These are phyloP conservation scores for Leccinum uliginosum DNA, from an alignment of 768 basidiomycete species.

Conservation along the genomic window DNA sequence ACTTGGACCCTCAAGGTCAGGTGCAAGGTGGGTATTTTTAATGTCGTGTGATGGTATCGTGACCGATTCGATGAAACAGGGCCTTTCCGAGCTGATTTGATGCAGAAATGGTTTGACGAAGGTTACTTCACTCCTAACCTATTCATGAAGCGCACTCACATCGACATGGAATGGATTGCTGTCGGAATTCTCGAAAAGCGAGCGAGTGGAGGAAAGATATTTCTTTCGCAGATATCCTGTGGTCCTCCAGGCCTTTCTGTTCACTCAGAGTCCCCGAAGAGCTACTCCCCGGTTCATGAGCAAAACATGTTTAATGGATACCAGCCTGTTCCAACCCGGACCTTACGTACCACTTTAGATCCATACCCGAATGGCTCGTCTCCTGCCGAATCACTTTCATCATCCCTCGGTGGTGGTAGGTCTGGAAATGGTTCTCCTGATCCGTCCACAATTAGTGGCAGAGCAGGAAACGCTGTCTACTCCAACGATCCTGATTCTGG, in stretches of 20 bases:
- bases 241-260: conserved; percentile 54
- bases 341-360: conserved; percentile 64
- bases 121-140: conserved; percentile 84
- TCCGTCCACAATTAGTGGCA: conserved; percentile 50
- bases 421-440: conserved; percentile 71
- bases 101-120: conserved; percentile 94
- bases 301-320: conserved; percentile 43
- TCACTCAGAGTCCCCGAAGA: conserved; percentile 47
- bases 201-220: conserved; percentile 54
- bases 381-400: conserved; percentile 66
- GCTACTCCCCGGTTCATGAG: conserved; percentile 37
- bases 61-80: conserved; percentile 42
- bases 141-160: conserved; percentile 74
- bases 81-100: conserved; percentile 81
- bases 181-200: conserved; percentile 56
- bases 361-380: conserved; percentile 52
- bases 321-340: conserved; percentile 63
- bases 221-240: conserved; percentile 47
- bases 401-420: conserved; percentile 60
- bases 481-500: conserved; percentile 35
- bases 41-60: background rate
- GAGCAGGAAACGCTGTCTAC: conserved; percentile 36
- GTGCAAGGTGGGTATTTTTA: conserved; percentile 64
- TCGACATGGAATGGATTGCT: conserved; percentile 65
- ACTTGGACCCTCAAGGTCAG: conserved; percentile 88